phyloP scores from a whole-genome alignment of 441 rosid genomes.

The Eutrema salsugineum region DNA sequence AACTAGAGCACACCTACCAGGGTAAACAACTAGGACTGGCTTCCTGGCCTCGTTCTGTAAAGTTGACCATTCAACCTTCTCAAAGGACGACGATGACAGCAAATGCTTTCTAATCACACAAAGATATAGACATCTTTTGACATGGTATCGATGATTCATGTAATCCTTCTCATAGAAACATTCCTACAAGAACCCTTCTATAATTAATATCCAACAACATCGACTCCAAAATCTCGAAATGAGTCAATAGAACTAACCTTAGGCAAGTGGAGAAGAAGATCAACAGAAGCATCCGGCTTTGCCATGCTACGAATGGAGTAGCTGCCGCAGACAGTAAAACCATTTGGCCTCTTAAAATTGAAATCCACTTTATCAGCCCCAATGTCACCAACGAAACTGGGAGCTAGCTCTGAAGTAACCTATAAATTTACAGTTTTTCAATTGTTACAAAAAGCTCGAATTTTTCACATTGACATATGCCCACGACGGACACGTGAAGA shows the following conservation, averaged over 20 bases:
- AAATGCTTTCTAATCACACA: conserved; percentile 67
- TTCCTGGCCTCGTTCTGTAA: conserved; percentile 88
- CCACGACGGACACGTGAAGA: background rate
- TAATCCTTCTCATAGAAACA: conserved; percentile 73
- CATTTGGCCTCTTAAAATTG: conserved; percentile 66
- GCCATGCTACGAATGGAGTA: conserved; percentile 57
- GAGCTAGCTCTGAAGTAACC: conserved; percentile 68
- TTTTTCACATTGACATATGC: background rate
- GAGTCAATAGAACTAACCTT: conserved; percentile 47
- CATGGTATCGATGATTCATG: conserved; percentile 84
- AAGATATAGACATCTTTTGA: conserved; percentile 81
- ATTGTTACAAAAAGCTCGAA: background rate
- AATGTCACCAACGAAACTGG: conserved; percentile 62
- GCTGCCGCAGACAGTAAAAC: conserved; percentile 67
- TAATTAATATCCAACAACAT: background rate
- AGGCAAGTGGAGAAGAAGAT: conserved; percentile 70
- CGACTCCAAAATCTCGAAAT: background rate
- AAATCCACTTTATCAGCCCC: conserved; percentile 86
- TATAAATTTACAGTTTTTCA: conserved; percentile 10
- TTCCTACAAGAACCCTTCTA: conserved; percentile 44
- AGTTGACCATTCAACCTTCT: conserved; percentile 78
- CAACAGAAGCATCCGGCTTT: conserved; percentile 66
- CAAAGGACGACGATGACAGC: conserved; percentile 40
- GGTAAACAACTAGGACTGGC: conserved; percentile 71
- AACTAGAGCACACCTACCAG: conserved; percentile 63